These are phyloP conservation scores for Didymella segeticola DNA, from an alignment of 2,329 filamentous ascomycete species.

Conservation along the genomic window DNA sequence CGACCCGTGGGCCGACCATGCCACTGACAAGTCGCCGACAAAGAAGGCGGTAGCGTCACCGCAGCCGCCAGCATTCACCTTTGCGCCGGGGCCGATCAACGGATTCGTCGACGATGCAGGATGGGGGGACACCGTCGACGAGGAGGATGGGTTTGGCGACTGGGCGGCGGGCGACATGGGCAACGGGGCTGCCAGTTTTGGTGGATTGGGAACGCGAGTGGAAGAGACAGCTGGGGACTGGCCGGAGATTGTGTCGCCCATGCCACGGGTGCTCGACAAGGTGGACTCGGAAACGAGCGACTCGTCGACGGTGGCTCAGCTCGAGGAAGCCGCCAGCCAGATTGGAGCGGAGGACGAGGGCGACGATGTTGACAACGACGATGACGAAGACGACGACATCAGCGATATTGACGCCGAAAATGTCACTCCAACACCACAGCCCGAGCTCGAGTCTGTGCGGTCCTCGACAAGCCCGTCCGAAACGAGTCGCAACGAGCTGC, in stretches of 20 bases:
- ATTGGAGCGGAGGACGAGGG: slow-evolving; percentile 27
- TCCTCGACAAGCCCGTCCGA: slow-evolving; percentile 48
- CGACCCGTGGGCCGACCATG: slow-evolving; percentile 51
- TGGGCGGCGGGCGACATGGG: slow-evolving; percentile 31
- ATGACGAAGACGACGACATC: no score
- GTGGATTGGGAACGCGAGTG: background rate
- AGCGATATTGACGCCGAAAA: slow-evolving; percentile 28
- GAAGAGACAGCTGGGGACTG: slow-evolving; percentile 11
- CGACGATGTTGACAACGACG: background rate
- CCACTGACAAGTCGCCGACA: slow-evolving; percentile 28
- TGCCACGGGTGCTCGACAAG: slow-evolving; percentile 18
- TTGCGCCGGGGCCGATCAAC: slow-evolving; percentile 31
- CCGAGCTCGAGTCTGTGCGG: slow-evolving; percentile 42
- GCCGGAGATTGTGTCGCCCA: slow-evolving; percentile 17
- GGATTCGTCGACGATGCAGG: slow-evolving; percentile 47
- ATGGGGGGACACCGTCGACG: slow-evolving; percentile 42
- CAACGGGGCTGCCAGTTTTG: background rate
- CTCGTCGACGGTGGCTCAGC: slow-evolving; percentile 36
- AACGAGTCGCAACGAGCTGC: slow-evolving; percentile 38
- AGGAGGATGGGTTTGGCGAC: slow-evolving; percentile 38
- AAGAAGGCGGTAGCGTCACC: slow-evolving; percentile 35
- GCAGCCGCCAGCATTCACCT: slow-evolving; percentile 20
- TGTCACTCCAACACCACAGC: slow-evolving; percentile 11
- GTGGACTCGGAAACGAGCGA: slow-evolving; percentile 41
- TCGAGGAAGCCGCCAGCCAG: slow-evolving; percentile 15